These are phyloP conservation scores for Lasiosphaeria miniovina DNA, from an alignment of 495 filamentous ascomycete genomes.

Conservation along the genomic window DNA sequence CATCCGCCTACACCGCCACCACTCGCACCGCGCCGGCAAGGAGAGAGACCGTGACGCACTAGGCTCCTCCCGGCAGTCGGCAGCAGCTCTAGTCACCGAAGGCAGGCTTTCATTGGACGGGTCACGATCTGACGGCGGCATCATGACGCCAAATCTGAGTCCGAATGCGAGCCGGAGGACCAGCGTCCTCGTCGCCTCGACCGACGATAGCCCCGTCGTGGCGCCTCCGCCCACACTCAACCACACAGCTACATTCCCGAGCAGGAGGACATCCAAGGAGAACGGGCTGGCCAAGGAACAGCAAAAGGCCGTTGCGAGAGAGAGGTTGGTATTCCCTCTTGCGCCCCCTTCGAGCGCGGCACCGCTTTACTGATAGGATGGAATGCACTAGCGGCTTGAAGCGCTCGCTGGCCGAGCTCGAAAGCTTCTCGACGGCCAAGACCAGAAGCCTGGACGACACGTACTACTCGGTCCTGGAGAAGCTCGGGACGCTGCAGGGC, in stretches of 20 bases:
- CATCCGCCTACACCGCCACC: constrained; percentile 44
- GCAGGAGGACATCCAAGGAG: constrained; percentile 24
- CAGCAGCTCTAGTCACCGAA: constrained; percentile 16
- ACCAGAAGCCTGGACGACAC: constrained; percentile 79
- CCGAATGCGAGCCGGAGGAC: constrained; percentile 40
- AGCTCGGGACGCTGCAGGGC: constrained; percentile 63
- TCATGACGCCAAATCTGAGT: constrained; percentile 40
- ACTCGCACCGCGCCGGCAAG: constrained; percentile 29
- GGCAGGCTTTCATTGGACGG: constrained; percentile 36
- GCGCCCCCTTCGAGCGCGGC: constrained; percentile 10
- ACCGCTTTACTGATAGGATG: constrained; percentile 1
- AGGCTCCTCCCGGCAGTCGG: constrained; percentile 30
- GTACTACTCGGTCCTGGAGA: constrained; percentile 81
- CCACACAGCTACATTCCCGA: constrained; percentile 13
- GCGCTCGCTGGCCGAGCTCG: constrained; percentile 42
- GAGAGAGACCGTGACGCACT: constrained; percentile 36
- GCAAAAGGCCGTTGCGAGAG: constrained; percentile 38
- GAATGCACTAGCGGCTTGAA: constrained; percentile 34
- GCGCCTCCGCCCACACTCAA: not conserved
- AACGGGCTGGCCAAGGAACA: constrained; percentile 38
- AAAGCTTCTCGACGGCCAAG: constrained; percentile 49
- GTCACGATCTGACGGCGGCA: constrained; percentile 34
- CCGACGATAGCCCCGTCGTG: constrained; percentile 26
- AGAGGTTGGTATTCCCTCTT: constrained; percentile 33
- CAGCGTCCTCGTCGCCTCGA: constrained; percentile 35